These are phyloP conservation scores for Lasiosphaeria miniovina DNA, from an alignment of 495 filamentous ascomycete genomes.

Conservation along the genomic window DNA sequence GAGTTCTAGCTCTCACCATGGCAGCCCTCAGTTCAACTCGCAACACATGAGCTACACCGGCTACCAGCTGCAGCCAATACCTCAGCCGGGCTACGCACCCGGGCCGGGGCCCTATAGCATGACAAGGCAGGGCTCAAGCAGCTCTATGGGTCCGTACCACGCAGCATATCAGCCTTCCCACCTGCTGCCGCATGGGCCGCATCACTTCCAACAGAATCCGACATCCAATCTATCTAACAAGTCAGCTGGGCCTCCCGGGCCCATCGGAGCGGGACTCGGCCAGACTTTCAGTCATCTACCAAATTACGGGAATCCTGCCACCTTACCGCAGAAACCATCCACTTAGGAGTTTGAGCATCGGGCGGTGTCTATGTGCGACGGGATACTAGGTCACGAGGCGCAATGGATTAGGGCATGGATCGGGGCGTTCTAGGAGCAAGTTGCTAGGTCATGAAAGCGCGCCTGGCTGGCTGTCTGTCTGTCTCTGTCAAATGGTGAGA, in stretches of 20 bases:
- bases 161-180: slow-evolving; percentile 17
- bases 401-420: slow-evolving; percentile 22
- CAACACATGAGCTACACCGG: slow-evolving; percentile 42
- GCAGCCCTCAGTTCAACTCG: slow-evolving; percentile 46
- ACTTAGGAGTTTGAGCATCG: slow-evolving; percentile 32
- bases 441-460: neutral
- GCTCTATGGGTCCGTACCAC: slow-evolving; percentile 48
- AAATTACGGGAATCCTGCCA: slow-evolving; percentile 54
- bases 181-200: slow-evolving; percentile 17
- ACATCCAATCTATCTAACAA: slow-evolving; percentile 40
- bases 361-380: slow-evolving; percentile 17
- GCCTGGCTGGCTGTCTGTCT: neutral
- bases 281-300: slow-evolving; percentile 49
- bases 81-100: slow-evolving; percentile 27
- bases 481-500: slow-evolving; percentile 4
- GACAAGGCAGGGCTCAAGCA: slow-evolving; percentile 53
- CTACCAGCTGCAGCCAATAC: slow-evolving; percentile 37
- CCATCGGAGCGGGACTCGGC: slow-evolving; percentile 28
- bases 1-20: slow-evolving; percentile 37
- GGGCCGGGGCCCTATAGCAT: slow-evolving; percentile 46
- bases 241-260: slow-evolving; percentile 21
- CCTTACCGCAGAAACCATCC: slow-evolving; percentile 55
- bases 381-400: slow-evolving; percentile 20
- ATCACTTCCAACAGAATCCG: slow-evolving; percentile 32
- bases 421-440: slow-evolving; percentile 26